These are phyloP conservation scores for Lentinula detonsa DNA, from an alignment of 768 basidiomycete species.

Conservation along the genomic window DNA sequence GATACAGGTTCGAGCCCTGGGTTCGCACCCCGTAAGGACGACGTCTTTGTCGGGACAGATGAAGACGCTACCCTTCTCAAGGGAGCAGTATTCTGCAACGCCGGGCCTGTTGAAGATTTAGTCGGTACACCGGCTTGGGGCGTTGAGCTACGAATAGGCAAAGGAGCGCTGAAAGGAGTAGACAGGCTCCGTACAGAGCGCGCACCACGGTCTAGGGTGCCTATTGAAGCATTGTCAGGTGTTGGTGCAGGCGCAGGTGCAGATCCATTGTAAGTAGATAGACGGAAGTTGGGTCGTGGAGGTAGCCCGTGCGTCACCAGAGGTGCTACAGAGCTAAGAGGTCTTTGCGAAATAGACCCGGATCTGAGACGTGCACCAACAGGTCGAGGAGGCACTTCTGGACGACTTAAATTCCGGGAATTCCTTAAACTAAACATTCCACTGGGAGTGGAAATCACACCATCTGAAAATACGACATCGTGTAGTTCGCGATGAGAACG, in stretches of 20 bases:
- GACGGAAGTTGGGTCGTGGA: slow-evolving; percentile 4
- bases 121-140: neutral
- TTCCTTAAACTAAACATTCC: slow-evolving; percentile 8
- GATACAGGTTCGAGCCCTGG: neutral
- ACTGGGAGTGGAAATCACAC: slow-evolving; percentile 23
- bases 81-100: neutral
- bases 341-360: slow-evolving; percentile 8
- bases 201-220: neutral
- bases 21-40: neutral
- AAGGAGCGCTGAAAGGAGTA: neutral
- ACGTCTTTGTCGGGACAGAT: neutral
- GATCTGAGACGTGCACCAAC: slow-evolving; percentile 4
- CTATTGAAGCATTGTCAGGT: neutral
- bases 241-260: neutral
- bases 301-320: slow-evolving; percentile 1
- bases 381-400: slow-evolving; percentile 2
- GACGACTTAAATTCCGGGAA: neutral
- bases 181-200: neutral
- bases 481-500: slow-evolving; percentile 21
- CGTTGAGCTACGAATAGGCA: neutral
- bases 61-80: neutral
- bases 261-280: neutral
- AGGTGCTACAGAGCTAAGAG: slow-evolving; percentile 2
- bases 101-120: neutral
- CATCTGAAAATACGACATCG: slow-evolving; percentile 22